Base-by-base conservation (phyloP, 2,329 filamentous ascomycete genomes). In the Claviceps arundinis region DNA sequence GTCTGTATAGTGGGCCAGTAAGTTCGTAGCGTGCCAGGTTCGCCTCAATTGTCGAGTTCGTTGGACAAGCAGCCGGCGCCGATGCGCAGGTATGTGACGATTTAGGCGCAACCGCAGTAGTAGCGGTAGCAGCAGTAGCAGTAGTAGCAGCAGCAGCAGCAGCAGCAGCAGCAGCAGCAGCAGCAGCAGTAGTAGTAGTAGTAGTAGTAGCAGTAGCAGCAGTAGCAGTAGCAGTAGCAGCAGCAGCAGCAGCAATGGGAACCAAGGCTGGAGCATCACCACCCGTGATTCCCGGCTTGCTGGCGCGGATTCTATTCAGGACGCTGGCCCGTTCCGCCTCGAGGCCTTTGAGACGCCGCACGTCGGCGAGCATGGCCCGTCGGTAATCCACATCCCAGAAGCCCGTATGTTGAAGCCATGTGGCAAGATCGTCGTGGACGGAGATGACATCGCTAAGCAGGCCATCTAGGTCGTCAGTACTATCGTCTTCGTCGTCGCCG, bases 361-460 rank as follows among this genome's bases (percentile, higher is more conserved):
- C 42, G 3, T 48, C 38, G 4, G 51, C 30, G 34, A 63, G 53
- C 1, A 57, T 50, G 9, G 50, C 54, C 4, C 47, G 51, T 17
- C 61, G 57, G 37, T 60, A 50, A 4, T 48, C 46, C 11, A 41
- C 2, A 44, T 63, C 56, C 47, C 59, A 61, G 50, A 52, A 63
- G 17, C 60, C 48, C 1, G 61, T 62, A 26, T 61, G 51, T n/a
- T 59, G 48, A 14, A 63, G 54, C 61, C 61, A 63, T 14, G 59
- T 52, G n/a, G 38, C 44, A 26, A 63, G 42, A 9, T 62, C 60
- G 7, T 54, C 26, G 26, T 61, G 51, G 8, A 45, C 30, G 41
- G 14, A 5, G 48, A 55, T 30, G 2, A 57, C 50, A 5, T 9
- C 38, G 7, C 43, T 17, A 14, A 47, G 47, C 17, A 30, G 24